Evolutionary conservation across 495 filamentous ascomycete species (phyloP), one percentile per base, ranked within the genome.

Genomic region (Hypoxylon fragiforme): DNA sequence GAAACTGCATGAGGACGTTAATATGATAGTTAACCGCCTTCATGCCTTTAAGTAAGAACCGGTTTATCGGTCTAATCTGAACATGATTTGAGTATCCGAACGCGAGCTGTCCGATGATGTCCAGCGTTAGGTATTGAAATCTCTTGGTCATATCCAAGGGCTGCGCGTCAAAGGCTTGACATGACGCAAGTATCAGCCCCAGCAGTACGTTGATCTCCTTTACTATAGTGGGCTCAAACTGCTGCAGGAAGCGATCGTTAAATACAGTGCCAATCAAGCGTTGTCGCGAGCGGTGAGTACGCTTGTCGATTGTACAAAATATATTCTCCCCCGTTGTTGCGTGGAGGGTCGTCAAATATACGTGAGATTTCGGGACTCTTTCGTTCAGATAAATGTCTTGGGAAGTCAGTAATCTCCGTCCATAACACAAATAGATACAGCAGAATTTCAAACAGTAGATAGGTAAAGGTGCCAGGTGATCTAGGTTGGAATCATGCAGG

Each of bases 331-430:
- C 13, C 36, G 31, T 34, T 34, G 31, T 7, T 5, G 31, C 31
- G 6, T 34, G 31, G 12, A 34, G 31, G 3, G 31, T 34, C 3
- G 31, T 34, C 12, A 34, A 34, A 12, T 34, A 34, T 7, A 34
- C 31, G 12, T 13, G 31, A 34, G 31, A 34, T n/a, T 34, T 34
- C 3, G 12, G n/a, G 31, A 34, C 6, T 12, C 31, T 7, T 5
- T 34, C 31, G 31, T 34, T 34, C 31, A 34, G 12, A n/a, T 34
- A 28, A 36, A 80, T 80, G n/a, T 70, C 55, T 44, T 34, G 7
- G 31, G n/a, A 7, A 3, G 12, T 60, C 7, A 34, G 22, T 5
- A 32, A 60, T 59, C n/a, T 63, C 68, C 52, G 75, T n/a, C n/a
- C n/a, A n/a, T n/a, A n/a, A n/a, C n/a, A n/a, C n/a, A n/a, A n/a